Percentiles rank a stretch among this genome's conserved stretches.
phyloP scores from a whole-genome alignment of 768 basidiomycete species.

The Candolleomyces aberdarensis region DNA sequence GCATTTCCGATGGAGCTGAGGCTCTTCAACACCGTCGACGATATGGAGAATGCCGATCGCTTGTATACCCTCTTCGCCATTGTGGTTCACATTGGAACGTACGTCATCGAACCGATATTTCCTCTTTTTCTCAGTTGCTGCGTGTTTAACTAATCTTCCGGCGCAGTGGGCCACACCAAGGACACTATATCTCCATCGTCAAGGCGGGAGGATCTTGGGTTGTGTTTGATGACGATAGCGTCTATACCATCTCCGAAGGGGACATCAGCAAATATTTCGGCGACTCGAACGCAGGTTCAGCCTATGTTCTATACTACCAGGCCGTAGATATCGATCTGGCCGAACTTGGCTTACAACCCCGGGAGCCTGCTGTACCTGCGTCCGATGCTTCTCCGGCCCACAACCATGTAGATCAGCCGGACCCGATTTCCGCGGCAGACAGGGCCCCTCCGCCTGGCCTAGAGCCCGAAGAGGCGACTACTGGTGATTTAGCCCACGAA shows the following conservation, averaged over 20 bases:
- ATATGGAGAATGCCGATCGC: slow-evolving; percentile 86
- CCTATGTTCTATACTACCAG: slow-evolving; percentile 97
- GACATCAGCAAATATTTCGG: slow-evolving; percentile 96
- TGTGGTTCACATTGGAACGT: slow-evolving; percentile 99
- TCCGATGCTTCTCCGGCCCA: slow-evolving; percentile 3
- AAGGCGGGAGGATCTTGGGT: slow-evolving; percentile 84
- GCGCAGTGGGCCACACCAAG: slow-evolving; percentile 91
- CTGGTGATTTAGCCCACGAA: background rate
- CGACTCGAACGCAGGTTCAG: slow-evolving; percentile 81
- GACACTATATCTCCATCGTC: slow-evolving; percentile 96
- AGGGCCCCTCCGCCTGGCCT: slow-evolving; percentile 8
- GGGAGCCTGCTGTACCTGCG: slow-evolving; percentile 23
- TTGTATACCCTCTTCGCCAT: slow-evolving; percentile 94
- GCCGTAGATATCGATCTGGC: slow-evolving; percentile 79
- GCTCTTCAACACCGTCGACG: slow-evolving; percentile 96
- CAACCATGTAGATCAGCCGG: background rate
- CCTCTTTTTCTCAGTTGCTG: slow-evolving; percentile 6
- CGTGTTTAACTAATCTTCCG: slow-evolving; percentile 14
- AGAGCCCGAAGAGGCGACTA: background rate
- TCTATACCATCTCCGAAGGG: slow-evolving; percentile 80
- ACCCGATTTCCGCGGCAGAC: slow-evolving; percentile 8
- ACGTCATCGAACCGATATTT: slow-evolving; percentile 34
- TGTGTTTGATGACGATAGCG: slow-evolving; percentile 93
- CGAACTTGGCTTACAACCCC: slow-evolving; percentile 61
- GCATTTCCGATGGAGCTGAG: slow-evolving; percentile 94